These are phyloP conservation scores for Drosera spatulata DNA, from an alignment of 179 eudicot species.

Conservation along the genomic window DNA sequence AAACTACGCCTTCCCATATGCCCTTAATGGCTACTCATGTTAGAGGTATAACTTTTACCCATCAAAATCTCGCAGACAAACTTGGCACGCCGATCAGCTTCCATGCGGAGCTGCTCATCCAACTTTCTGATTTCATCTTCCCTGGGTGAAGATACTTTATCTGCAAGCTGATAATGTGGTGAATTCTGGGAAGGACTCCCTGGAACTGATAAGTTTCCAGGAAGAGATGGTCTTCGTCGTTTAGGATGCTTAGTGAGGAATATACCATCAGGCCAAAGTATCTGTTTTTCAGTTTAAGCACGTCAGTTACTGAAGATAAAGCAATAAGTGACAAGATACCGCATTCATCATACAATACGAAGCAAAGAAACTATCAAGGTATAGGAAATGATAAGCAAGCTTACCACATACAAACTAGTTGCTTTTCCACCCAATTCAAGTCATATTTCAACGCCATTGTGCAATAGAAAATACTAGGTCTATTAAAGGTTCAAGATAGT, in stretches of 20 bases:
- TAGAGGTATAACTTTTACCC: conserved; percentile 30
- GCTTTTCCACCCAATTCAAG: no score
- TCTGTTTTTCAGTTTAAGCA: conserved; percentile 24
- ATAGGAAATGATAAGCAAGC: neutral
- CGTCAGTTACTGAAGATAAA: neutral
- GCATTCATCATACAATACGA: neutral
- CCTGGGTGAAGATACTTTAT: conserved; percentile 34
- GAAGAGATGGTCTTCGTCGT: conserved; percentile 33
- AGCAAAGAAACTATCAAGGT: neutral
- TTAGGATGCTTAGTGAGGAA: conserved; percentile 92
- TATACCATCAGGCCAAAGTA: conserved; percentile 99
- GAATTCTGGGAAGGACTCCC: conserved; percentile 29
- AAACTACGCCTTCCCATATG: neutral
- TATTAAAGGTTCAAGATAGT: no score
- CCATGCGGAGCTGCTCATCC: conserved; percentile 50
- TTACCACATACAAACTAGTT: no score
- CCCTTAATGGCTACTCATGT: neutral
- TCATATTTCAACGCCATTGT: no score
- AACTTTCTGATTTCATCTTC: conserved; percentile 28
- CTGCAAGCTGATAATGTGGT: conserved; percentile 30
- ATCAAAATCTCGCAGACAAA: conserved; percentile 87
- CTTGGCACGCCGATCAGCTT: conserved; percentile 76
- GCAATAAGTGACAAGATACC: neutral
- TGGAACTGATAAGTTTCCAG: conserved; percentile 22
- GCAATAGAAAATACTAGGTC: no score